phyloP scores from a whole-genome alignment of 176 grass and related monocot species.

The Stipa capillata region DNA sequence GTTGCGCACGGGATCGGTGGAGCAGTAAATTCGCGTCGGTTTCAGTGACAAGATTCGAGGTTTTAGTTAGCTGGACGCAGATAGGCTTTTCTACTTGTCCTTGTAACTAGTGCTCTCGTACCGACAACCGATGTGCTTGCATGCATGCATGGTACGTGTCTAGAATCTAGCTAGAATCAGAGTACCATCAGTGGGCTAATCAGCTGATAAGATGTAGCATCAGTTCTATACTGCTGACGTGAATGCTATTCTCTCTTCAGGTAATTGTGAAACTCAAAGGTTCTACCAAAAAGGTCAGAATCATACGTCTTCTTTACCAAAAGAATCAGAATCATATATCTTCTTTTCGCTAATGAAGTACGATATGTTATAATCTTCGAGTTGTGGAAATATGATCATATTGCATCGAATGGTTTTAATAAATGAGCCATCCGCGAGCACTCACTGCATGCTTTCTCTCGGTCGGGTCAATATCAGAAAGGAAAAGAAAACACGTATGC shows the following conservation, averaged over 20 bases:
- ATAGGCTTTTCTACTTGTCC: neutral
- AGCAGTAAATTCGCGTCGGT: too few species aligned
- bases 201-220: constrained; percentile 8
- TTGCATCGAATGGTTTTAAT: neutral
- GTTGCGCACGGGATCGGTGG: too few species aligned
- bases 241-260: neutral
- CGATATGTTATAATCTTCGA: neutral
- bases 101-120: neutral
- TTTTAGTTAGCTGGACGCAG: constrained; percentile 9
- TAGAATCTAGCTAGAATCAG: neutral
- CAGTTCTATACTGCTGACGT: neutral
- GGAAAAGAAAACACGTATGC: neutral
- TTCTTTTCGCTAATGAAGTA: neutral
- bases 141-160: neutral
- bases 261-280: neutral
- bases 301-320: too few species aligned
- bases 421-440: constrained; percentile 23
- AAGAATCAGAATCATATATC: neutral
- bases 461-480: constrained; percentile 18
- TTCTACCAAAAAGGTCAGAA: neutral
- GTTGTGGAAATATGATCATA: neutral
- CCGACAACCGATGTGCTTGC: neutral
- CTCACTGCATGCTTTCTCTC: neutral
- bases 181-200: neutral
- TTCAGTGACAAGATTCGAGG: constrained; percentile 4